These are phyloP conservation scores for Suillus cothurnatus DNA, from an alignment of 768 basidiomycete genomes.

Conservation along the genomic window DNA sequence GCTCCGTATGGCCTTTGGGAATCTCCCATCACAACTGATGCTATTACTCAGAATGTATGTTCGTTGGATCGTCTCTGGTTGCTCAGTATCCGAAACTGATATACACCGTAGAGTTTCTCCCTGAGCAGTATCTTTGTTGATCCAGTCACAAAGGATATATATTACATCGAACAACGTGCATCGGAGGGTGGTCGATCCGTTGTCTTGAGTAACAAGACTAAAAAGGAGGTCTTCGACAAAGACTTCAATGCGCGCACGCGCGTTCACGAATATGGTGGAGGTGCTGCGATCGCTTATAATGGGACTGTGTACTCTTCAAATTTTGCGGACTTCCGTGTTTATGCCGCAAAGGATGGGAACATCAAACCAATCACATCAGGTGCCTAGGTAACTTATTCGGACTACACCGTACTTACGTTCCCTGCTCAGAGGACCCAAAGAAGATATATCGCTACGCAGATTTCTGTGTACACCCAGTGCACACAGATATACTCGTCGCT, in stretches of 20 bases:
- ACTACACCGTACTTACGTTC: background rate
- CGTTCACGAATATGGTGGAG: slow-evolving; percentile 78
- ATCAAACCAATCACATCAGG: slow-evolving; percentile 57
- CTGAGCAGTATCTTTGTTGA: slow-evolving; percentile 56
- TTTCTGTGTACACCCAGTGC: slow-evolving; percentile 55
- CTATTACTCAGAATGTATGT: slow-evolving; percentile 49
- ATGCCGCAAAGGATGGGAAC: slow-evolving; percentile 36
- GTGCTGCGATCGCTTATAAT: slow-evolving; percentile 52
- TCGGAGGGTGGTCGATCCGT: slow-evolving; percentile 56
- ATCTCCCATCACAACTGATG: slow-evolving; percentile 56
- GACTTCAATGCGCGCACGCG: slow-evolving; percentile 58
- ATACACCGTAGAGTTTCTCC: slow-evolving; percentile 26
- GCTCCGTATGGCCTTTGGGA: slow-evolving; percentile 68
- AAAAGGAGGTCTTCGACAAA: slow-evolving; percentile 52
- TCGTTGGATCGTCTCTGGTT: slow-evolving; percentile 11
- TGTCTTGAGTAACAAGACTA: slow-evolving; percentile 51
- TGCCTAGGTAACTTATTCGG: slow-evolving; percentile 23
- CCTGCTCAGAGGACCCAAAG: slow-evolving; percentile 5
- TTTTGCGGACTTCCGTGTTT: slow-evolving; percentile 53
- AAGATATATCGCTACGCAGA: slow-evolving; percentile 45
- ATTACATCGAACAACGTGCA: slow-evolving; percentile 63
- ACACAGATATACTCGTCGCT: slow-evolving; percentile 52
- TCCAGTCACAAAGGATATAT: slow-evolving; percentile 44
- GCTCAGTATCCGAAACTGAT: background rate
- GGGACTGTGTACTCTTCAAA: slow-evolving; percentile 63